Percentiles rank a stretch among this genome's conserved stretches.
phyloP scores from a whole-genome alignment of 1,139 yeast genomes.

The Yamadazyma triangularis region DNA sequence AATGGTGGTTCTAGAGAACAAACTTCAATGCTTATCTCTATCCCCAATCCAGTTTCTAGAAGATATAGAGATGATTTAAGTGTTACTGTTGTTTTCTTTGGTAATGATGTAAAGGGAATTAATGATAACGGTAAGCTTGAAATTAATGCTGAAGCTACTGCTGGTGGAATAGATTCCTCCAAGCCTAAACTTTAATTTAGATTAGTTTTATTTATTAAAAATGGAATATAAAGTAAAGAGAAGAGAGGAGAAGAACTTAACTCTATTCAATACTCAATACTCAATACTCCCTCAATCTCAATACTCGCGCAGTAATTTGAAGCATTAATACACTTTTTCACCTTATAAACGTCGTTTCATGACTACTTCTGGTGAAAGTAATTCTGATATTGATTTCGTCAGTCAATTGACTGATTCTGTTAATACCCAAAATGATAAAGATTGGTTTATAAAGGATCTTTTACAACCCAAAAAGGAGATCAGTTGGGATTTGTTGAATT shows the following conservation, averaged over 20 bases:
- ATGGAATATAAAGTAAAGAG: neutral
- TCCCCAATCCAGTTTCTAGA: slow-evolving; percentile 92
- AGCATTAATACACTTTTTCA: no score
- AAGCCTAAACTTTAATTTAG: slow-evolving; percentile 43
- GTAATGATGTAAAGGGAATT: slow-evolving; percentile 43
- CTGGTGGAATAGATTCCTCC: slow-evolving; percentile 46
- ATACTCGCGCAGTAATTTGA: no score
- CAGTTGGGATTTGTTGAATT: slow-evolving; percentile 57
- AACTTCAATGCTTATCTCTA: slow-evolving; percentile 80
- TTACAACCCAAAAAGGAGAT: slow-evolving; percentile 48
- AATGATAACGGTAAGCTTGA: slow-evolving; percentile 48
- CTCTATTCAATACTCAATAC: no score
- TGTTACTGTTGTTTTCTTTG: slow-evolving; percentile 92
- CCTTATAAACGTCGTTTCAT: no score
- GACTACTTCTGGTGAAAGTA: no score
- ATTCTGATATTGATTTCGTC: no score
- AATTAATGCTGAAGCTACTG: slow-evolving; percentile 53
- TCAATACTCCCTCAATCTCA: no score
- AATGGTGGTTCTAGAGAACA: slow-evolving; percentile 84
- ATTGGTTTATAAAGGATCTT: slow-evolving; percentile 19
- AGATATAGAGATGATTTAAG: slow-evolving; percentile 93
- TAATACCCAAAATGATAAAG: neutral
- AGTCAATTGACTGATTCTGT: no score
- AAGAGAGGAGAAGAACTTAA: no score
- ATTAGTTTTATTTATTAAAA: neutral